phyloP scores from a whole-genome alignment of 805 yeast species.

The Starmerella tilneyi region DNA sequence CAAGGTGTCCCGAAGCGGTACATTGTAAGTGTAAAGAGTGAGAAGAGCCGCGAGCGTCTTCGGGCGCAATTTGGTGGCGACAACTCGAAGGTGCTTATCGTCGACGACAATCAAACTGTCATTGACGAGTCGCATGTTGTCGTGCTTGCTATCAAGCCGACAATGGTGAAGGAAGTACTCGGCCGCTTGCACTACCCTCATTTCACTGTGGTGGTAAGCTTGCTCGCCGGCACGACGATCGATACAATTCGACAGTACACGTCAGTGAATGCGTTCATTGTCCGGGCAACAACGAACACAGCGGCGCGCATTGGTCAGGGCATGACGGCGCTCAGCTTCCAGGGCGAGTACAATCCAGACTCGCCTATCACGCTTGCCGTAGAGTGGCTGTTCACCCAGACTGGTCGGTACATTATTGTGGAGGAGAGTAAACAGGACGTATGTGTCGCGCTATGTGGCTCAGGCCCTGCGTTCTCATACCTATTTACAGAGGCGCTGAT shows the following conservation, averaged over 20 bases:
- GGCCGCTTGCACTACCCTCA: constrained; percentile 37
- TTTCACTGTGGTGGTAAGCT: constrained; percentile 58
- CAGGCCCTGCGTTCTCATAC: constrained; percentile 91
- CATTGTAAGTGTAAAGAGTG: constrained; percentile 64
- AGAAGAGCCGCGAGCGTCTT: constrained; percentile 42
- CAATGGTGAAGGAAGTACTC: constrained; percentile 53
- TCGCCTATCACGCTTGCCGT: constrained; percentile 29
- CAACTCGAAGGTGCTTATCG: constrained; percentile 37
- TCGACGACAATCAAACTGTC: constrained; percentile 44
- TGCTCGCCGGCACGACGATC: constrained; percentile 89
- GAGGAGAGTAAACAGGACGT: constrained; percentile 90
- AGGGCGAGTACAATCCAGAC: constrained; percentile 37
- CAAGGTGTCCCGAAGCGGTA: constrained; percentile 58
- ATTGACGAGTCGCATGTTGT: constrained; percentile 57
- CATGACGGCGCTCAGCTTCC: constrained; percentile 82
- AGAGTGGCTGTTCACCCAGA: constrained; percentile 36
- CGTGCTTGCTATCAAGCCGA: constrained; percentile 84
- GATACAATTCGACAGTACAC: constrained; percentile 44
- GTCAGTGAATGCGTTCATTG: constrained; percentile 40
- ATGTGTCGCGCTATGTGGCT: constrained; percentile 88
- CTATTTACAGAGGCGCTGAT: constrained; percentile 82
- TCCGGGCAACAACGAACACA: constrained; percentile 96
- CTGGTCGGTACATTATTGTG: constrained; percentile 35
- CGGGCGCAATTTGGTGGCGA: constrained; percentile 39
- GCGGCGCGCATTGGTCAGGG: constrained; percentile 91